Evolutionary conservation across 2,329 filamentous ascomycete species (phyloP).

Genomic region (Penicillium sp.): DNA sequence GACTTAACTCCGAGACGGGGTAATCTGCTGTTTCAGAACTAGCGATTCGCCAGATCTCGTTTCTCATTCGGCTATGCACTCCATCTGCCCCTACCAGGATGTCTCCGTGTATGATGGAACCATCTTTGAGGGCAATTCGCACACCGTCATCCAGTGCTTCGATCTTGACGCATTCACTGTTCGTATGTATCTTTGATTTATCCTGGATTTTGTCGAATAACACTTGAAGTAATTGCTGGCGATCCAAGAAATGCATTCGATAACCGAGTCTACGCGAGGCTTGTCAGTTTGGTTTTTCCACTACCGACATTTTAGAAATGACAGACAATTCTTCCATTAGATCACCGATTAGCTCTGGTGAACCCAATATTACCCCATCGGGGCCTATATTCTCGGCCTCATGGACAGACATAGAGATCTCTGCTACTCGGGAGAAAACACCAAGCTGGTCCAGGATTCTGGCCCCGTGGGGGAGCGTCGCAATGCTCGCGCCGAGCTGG

Average conservation of each 20-base stretch:
- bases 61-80: not conserved
- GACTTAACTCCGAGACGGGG: not conserved
- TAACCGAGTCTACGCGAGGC: not conserved
- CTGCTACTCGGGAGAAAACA: conserved; percentile 20
- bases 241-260: not conserved
- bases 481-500: not conserved
- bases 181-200: not conserved
- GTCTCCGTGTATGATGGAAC: not conserved
- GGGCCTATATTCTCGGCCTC: not conserved
- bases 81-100: not conserved
- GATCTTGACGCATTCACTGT: not conserved
- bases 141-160: not conserved
- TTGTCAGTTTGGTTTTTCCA: not conserved
- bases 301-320: not conserved
- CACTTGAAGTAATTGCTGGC: not conserved
- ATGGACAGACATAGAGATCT: not conserved
- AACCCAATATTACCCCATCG: not conserved
- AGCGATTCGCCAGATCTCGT: not conserved
- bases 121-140: not conserved
- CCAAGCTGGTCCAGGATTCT: not conserved
- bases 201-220: not conserved
- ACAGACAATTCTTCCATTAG: not conserved
- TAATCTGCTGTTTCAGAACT: not conserved
- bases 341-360: not conserved
- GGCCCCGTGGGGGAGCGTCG: not conserved